Base-by-base conservation (phyloP, 352 stramenopile genomes). In the Salisapilia sapeloensis region DNA sequence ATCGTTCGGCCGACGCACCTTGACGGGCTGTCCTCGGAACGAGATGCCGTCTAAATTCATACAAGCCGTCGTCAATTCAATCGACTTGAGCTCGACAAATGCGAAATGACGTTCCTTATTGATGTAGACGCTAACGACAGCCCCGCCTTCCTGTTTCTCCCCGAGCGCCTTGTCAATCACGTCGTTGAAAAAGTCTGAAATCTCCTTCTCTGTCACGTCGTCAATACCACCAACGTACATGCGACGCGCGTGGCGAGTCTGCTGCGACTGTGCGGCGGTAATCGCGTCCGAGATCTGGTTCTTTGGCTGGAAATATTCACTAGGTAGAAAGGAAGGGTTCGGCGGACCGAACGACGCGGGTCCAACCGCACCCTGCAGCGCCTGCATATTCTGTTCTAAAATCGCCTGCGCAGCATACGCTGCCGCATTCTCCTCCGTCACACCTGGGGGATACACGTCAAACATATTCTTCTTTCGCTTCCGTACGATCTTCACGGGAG, bases 1-100 rank as follows among this genome's bases (percentile, higher is more conserved):
- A 56, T 98, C 93, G 44, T 97, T 98, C 9, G 95, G 94, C 16
- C 95, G 80, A 33, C 94, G 90, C 30, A 99, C 84, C 56, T 96
- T 96, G 33, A 98, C 56, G 25, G 89, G 84, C 42, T 85, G 61
- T n/a, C 87, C 90, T 17, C 87, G 69, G 42, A 96, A 96, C 42
- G 83, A 69, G 35, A 98, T 77, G 15, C 92, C 93, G 48, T 98
- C 92, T 15, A 99, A 60, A 21, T 86, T 84, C 51, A 98, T 86
- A 55, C 90, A 97, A 3, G 92, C 82, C 5, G 89, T 97, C 18
- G 91, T 93, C 29, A 98, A 82, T 53, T 96, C 93, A 39, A 98
- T 94, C 9, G 63, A 95, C 44, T 81, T 87, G 44, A 98, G 93
- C 66, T 98, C 94, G 17, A 99, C 72, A 49, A 98, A 98, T 12